Evolutionary conservation across 306 rosid genomes (phyloP).

Genomic region (Coriaria nepalensis): DNA sequence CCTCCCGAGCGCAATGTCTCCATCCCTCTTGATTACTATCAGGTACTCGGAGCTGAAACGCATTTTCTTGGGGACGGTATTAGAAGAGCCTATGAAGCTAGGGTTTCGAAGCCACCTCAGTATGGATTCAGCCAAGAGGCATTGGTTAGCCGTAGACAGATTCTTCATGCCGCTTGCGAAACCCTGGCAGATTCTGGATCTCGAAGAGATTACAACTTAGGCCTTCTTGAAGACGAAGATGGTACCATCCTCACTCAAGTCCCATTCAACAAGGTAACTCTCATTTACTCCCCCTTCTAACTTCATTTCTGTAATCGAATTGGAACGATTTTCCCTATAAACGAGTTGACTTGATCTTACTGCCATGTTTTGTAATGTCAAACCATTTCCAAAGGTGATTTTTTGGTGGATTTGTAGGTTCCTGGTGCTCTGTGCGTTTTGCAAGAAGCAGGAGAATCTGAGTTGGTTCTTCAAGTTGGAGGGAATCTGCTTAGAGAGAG

Average conservation of each 20-base stretch:
- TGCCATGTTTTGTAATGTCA: too few relatives aligned
- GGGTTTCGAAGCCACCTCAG: slow-evolving; percentile 80
- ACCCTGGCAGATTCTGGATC: slow-evolving; percentile 59
- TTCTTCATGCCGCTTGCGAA: slow-evolving; percentile 89
- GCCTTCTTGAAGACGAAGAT: slow-evolving; percentile 48
- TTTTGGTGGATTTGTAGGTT: slow-evolving; percentile 42
- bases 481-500: slow-evolving; percentile 71
- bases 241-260: slow-evolving; percentile 56
- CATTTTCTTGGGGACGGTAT: slow-evolving; percentile 91
- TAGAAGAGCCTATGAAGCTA: slow-evolving; percentile 66
- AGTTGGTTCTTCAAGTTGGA: slow-evolving; percentile 62
- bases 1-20: slow-evolving; percentile 54
- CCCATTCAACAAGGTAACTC: slow-evolving; percentile 74
- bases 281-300: neutral
- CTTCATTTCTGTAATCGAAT: neutral
- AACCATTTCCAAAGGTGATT: neutral
- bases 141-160: slow-evolving; percentile 66
- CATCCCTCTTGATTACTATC: slow-evolving; percentile 65
- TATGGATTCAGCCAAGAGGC: slow-evolving; percentile 74
- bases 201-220: slow-evolving; percentile 68
- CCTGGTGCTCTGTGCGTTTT: slow-evolving; percentile 84
- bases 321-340: neutral
- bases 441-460: slow-evolving; percentile 89
- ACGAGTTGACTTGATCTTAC: neutral
- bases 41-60: slow-evolving; percentile 70